Base-by-base conservation (phyloP, 768 basidiomycete species). In the Xerocomus spinulosus region DNA sequence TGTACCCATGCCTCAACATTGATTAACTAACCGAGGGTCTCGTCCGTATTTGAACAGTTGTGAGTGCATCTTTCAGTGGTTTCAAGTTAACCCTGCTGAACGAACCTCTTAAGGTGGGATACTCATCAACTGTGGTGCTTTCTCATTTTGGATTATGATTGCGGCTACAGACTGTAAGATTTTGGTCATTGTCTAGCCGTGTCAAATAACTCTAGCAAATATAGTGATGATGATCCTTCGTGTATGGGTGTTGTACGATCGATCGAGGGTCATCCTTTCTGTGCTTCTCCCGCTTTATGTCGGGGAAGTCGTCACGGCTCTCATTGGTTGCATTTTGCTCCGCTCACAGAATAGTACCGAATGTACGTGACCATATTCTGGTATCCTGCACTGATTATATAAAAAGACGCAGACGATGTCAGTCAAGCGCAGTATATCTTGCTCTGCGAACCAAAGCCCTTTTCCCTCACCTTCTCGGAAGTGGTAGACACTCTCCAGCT, bases 161-260 rank as follows among this genome's bases (percentile, higher is more conserved):
- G 7, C 18, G 2, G 42, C 46, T n/a, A 46, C 50, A 1, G 49
- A 53, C 5, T n/a, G 52, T 53, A 14, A 43, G 52, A 4, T n/a
- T n/a, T 45, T 14, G 4, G 12, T n/a, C 4, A 7, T 18, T 2
- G 3, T 5, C 20, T 44, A 9, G 3, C 2, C 1, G 15, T 23
- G 15, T 12, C 5, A 8, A 44, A 18, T 15, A 13, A 21, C 8
- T 36, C 28, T 24, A 13, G 17, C 20, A 4, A 12, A 26, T 15
- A 3, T n/a, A 47, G 46, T 40, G 38, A 17, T 23, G 9, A 47
- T 47, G 46, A 33, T 47, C 23, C 30, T 47, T 17, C 46, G 46
- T 5, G 39, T 47, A 14, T 40, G 46, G 30, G 46, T 23, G 6
- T 33, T 47, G 9, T 47, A 47, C 32, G 17, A 38, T 41, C 30